Evolutionary conservation across 345 rosid species (phyloP).

Genomic region (Salix suchowensis): DNA sequence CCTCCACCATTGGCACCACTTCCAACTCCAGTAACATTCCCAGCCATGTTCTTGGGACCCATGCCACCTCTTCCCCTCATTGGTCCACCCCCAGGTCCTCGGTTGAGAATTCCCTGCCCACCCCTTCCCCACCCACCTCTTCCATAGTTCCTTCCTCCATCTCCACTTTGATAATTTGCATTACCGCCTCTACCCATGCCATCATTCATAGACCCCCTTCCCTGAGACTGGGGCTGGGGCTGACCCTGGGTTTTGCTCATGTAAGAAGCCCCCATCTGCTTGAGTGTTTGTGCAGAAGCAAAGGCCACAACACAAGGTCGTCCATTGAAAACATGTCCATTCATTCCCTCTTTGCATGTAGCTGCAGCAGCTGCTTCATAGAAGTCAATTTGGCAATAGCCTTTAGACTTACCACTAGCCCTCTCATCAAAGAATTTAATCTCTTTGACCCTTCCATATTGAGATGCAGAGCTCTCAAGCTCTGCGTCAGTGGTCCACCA

Average conservation of each 20-base stretch:
- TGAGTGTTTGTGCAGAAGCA: constrained; percentile 77
- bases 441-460: constrained; percentile 76
- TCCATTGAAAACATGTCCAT: constrained; percentile 63
- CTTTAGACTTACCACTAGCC: constrained; percentile 88
- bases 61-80: constrained; percentile 63
- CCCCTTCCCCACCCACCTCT: constrained; percentile 78
- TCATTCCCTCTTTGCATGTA: constrained; percentile 82
- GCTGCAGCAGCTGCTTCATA: constrained; percentile 64
- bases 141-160: constrained; percentile 65
- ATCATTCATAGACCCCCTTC: constrained; percentile 64
- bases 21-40: constrained; percentile 36
- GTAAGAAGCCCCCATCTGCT: constrained; percentile 75
- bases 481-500: constrained; percentile 97
- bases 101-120: constrained; percentile 53
- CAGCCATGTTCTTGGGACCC: constrained; percentile 57
- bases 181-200: constrained; percentile 64
- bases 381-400: constrained; percentile 84
- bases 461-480: constrained; percentile 60
- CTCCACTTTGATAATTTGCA: constrained; percentile 64
- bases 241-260: constrained; percentile 60
- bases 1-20: constrained; percentile 49
- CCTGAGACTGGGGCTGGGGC: constrained; percentile 59
- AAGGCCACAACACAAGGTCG: constrained; percentile 80
- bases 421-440: constrained; percentile 81
- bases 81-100: constrained; percentile 63